Conservation (phyloP, 768 basidiomycete species). For the Hysterangium stoloniferum region DNA sequence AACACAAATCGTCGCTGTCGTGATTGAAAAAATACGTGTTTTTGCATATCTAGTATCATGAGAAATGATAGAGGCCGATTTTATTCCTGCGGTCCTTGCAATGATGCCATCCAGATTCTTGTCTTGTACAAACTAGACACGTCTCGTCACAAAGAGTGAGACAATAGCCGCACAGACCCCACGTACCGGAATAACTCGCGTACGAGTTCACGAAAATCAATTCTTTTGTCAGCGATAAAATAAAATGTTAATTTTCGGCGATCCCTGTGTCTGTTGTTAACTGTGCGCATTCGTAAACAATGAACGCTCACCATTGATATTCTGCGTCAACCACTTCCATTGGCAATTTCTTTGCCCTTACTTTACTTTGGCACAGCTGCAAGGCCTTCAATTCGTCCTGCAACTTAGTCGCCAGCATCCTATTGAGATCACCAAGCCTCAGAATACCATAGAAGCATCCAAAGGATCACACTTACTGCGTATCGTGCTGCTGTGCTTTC, state of each 20-base stretch:
- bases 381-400: slow-evolving; percentile 91
- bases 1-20: background rate
- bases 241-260: slow-evolving; percentile 98
- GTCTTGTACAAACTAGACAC: slow-evolving; percentile 78
- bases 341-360: slow-evolving; percentile 86
- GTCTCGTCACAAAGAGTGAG: background rate
- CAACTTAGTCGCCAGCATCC: slow-evolving; percentile 70
- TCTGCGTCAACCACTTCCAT: slow-evolving; percentile 99
- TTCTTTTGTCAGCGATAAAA: slow-evolving; percentile 91
- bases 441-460: slow-evolving; percentile 1
- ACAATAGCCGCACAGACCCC: background rate
- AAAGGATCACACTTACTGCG: slow-evolving; percentile 51
- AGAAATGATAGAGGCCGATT: background rate
- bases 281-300: background rate
- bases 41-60: slow-evolving; percentile 4
- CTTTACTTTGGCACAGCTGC: slow-evolving; percentile 85
- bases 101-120: slow-evolving; percentile 89
- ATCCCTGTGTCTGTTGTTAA: slow-evolving; percentile 50
- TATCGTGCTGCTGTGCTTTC: slow-evolving; percentile 77
- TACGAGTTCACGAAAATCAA: slow-evolving; percentile 94
- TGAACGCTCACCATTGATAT: slow-evolving; percentile 79
- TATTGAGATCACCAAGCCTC: slow-evolving; percentile 22
- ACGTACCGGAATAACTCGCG: slow-evolving; percentile 82
- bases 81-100: slow-evolving; percentile 17
- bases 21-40: slow-evolving; percentile 2